Conservation (phyloP, 345 rosid genomes). For the Gossypium thurberi region DNA sequence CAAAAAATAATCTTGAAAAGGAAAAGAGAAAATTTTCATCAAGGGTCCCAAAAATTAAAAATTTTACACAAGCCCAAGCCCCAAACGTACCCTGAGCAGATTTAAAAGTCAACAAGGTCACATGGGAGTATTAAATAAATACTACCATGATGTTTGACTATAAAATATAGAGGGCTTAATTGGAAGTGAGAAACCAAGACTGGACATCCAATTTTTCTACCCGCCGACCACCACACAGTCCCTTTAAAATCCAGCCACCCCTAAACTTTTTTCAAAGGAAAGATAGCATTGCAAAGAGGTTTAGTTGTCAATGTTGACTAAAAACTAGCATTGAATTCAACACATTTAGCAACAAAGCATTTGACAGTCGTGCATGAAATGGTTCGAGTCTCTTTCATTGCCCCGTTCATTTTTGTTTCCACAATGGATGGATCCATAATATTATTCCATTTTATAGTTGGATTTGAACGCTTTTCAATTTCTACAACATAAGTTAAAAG, state of each 20-base stretch:
- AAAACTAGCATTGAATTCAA: background rate
- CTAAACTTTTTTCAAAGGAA: background rate
- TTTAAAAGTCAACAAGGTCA: conserved; percentile 3
- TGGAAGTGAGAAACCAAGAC: background rate
- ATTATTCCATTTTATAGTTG: no score
- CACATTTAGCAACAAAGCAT: background rate
- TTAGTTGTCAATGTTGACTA: background rate
- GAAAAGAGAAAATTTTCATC: background rate
- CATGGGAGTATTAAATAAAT: conserved; percentile 4
- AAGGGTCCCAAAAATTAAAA: background rate
- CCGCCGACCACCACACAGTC: conserved; percentile 3
- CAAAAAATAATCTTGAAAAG: background rate
- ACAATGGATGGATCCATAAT: no score
- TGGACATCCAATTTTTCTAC: background rate
- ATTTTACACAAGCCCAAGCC: no score
- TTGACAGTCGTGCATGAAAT: no score
- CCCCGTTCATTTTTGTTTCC: no score
- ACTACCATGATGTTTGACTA: background rate
- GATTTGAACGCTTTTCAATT: no score
- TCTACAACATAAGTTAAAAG: no score
- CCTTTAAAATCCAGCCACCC: background rate
- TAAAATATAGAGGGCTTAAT: background rate
- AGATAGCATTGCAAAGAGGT: background rate
- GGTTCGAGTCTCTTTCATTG: no score
- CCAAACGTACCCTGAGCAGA: background rate